Evolutionary conservation across 2,329 filamentous ascomycete species (phyloP), one percentile per base, ranked within the genome.

Genomic region (Aspergillus hiratsukae): DNA sequence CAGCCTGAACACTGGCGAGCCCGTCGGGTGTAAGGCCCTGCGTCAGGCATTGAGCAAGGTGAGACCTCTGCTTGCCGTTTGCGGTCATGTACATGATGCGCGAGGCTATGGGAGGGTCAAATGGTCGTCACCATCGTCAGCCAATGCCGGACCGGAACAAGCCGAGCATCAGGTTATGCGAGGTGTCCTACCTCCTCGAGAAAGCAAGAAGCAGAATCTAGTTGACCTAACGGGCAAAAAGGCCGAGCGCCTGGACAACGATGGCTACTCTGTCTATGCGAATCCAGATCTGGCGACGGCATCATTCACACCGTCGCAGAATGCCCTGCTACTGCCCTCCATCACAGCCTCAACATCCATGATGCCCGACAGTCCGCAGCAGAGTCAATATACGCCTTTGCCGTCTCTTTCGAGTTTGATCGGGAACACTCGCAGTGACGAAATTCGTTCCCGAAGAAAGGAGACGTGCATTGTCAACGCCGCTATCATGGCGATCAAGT

Each of bases 381-480:
- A 51, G 46, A 48, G 43, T 50, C 58, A 52, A 19, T 48, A 31
- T 41, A 41, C 21, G 25, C 40, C n/a, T 40, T 21, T 49, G 43
- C 51, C 45, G 49, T 49, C 40, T 51, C 21, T 41, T 48, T 50
- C 17, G 21, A 52, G 50, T 31, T 37, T 6, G 14, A 28, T 37
- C 51, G 54, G 37, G 49, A 40, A 23, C 21, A 53, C 37, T 49
- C 48, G 17, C 21, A 49, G 27, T 23, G 48, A 55, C 27, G 31
- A 27, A 9, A 35, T 51, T 55, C 59, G 49, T 58, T 49, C 54
- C 35, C 55, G 78, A 48, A 79, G 83, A 63, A 76, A 69, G 58
- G 88, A 93, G 75, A 94, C 89, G 1, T 92, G 86, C 68, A 76
- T 95, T 53, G 82, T 94, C 63, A 95, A 96, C 74, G 89, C 89